Evolutionary conservation across 768 basidiomycete species (phyloP).

Genomic region (Suillus luteus): DNA sequence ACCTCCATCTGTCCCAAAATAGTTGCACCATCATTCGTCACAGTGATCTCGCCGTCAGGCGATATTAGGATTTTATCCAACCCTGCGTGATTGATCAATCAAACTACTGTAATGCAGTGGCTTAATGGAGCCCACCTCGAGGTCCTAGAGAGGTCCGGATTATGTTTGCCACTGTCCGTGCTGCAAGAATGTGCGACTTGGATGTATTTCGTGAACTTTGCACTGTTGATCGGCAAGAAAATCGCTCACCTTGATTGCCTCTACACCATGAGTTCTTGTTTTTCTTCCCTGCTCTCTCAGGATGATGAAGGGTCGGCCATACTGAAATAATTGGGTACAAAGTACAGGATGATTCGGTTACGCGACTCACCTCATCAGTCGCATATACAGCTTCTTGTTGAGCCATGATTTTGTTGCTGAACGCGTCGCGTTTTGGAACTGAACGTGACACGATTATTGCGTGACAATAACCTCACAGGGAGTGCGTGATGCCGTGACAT

Average conservation of each 20-base stretch:
- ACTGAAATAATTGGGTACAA: slow-evolving; percentile 46
- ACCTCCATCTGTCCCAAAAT: slow-evolving; percentile 99
- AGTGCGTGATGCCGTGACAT: slow-evolving; percentile 30
- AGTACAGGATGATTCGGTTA: neutral
- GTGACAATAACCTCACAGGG: slow-evolving; percentile 29
- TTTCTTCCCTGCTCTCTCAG: slow-evolving; percentile 91
- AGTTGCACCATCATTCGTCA: slow-evolving; percentile 98
- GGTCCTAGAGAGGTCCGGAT: slow-evolving; percentile 94
- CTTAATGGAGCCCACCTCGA: slow-evolving; percentile 58
- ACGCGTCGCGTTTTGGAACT: slow-evolving; percentile 19
- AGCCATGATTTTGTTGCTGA: slow-evolving; percentile 23
- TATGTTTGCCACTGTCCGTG: slow-evolving; percentile 91
- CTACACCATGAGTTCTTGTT: slow-evolving; percentile 87
- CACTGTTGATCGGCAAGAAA: neutral
- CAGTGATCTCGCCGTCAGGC: slow-evolving; percentile 97
- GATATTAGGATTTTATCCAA: slow-evolving; percentile 95
- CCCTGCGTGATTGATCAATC: slow-evolving; percentile 49
- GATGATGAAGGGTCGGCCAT: slow-evolving; percentile 97
- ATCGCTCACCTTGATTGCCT: slow-evolving; percentile 88
- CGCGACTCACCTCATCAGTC: slow-evolving; percentile 71
- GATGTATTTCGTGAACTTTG: slow-evolving; percentile 16
- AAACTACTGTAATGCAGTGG: slow-evolving; percentile 4
- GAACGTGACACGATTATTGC: slow-evolving; percentile 29
- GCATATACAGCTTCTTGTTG: slow-evolving; percentile 76
- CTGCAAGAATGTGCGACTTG: slow-evolving; percentile 94